Evolutionary conservation across 164 flowering plant species (phyloP).

Genomic region (Aristolochia contorta): DNA sequence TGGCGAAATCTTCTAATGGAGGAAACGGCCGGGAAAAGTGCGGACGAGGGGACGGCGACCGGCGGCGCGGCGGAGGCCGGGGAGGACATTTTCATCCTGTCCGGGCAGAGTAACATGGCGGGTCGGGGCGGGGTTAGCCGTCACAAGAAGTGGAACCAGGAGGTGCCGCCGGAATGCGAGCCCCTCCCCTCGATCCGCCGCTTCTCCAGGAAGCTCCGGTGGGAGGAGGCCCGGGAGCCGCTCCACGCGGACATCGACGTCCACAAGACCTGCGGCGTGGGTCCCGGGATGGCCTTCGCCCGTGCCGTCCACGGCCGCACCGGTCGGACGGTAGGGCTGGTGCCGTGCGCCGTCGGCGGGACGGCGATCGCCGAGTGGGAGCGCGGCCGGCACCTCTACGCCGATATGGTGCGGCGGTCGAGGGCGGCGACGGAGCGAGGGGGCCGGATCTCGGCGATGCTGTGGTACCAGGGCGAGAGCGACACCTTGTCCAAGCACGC

Average conservation of each 20-base stretch:
- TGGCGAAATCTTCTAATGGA: too few relatives aligned
- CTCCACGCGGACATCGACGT: constrained; percentile 78
- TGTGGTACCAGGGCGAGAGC: constrained; percentile 94
- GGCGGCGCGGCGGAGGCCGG: neutral
- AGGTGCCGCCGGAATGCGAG: constrained; percentile 28
- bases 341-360: constrained; percentile 81
- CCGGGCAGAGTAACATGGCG: constrained; percentile 72
- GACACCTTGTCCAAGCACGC: constrained; percentile 17
- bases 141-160: constrained; percentile 24
- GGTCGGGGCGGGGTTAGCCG: constrained; percentile 41
- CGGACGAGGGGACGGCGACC: neutral
- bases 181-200: constrained; percentile 42
- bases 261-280: constrained; percentile 67
- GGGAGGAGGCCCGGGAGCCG: constrained; percentile 73
- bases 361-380: constrained; percentile 59
- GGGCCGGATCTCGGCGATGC: constrained; percentile 46
- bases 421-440: constrained; percentile 30
- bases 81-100: constrained; percentile 37
- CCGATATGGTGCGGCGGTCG: constrained; percentile 36
- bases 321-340: constrained; percentile 37
- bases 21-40: neutral
- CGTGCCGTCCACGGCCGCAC: constrained; percentile 22
- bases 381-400: constrained; percentile 39
- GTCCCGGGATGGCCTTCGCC: constrained; percentile 82
- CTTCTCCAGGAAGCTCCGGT: constrained; percentile 41